These are phyloP conservation scores for Phytophthora europaea DNA, from an alignment of 352 stramenopile genomes.

Conservation along the genomic window DNA sequence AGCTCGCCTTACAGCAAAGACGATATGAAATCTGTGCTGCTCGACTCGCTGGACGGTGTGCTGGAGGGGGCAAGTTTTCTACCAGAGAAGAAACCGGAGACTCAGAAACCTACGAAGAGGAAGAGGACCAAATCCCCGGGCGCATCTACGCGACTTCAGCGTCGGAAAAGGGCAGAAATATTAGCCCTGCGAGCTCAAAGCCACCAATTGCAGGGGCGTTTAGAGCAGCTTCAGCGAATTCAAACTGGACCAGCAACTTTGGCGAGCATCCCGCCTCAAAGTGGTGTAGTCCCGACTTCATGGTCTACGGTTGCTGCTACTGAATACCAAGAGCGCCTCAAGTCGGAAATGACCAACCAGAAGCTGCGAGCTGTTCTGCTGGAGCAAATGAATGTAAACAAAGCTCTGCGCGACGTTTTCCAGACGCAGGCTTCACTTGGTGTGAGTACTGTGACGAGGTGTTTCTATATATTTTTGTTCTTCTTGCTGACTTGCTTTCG, in stretches of 20 bases:
- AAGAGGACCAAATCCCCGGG: constrained; percentile 31
- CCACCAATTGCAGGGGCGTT: constrained; percentile 25
- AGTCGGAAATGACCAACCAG: constrained; percentile 32
- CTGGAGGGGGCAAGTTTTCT: constrained; percentile 23
- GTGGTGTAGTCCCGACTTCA: not conserved
- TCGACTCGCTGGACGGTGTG: constrained; percentile 21
- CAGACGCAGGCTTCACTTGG: constrained; percentile 22
- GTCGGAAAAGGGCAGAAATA: constrained; percentile 38
- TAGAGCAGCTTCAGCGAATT: constrained; percentile 19
- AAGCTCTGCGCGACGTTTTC: constrained; percentile 15
- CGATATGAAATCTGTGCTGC: constrained; percentile 20
- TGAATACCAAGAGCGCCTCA: constrained; percentile 33
- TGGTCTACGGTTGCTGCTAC: constrained; percentile 28
- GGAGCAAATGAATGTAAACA: constrained; percentile 27
- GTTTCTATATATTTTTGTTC: not conserved
- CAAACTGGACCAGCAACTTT: not conserved
- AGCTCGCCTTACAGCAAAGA: constrained; percentile 21
- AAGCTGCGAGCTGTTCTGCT: constrained; percentile 22
- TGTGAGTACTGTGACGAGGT: constrained; percentile 11
- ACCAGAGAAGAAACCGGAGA: not conserved
- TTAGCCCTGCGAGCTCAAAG: constrained; percentile 23
- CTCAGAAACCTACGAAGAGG: constrained; percentile 5
- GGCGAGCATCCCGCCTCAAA: not conserved
- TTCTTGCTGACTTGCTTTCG: not conserved
- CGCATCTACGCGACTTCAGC: constrained; percentile 32